Conservation (phyloP, 2,329 filamentous ascomycete species). For the Pyrenophora tritici-repentis region DNA sequence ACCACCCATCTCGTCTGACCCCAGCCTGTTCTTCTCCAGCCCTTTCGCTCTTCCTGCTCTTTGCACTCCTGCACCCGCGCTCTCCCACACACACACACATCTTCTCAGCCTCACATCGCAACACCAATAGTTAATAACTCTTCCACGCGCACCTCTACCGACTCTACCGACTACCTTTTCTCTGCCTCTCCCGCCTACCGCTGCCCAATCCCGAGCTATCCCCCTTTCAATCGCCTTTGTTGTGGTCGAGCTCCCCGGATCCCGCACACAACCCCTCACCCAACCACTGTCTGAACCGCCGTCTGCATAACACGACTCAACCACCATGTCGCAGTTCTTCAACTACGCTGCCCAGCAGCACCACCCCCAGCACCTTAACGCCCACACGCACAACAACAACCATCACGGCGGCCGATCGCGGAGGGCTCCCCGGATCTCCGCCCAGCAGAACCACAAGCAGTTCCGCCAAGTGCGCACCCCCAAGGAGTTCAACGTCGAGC, state of each 20-base stretch:
- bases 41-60: constrained; percentile 19
- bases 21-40: constrained; percentile 14
- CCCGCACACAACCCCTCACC: constrained; percentile 24
- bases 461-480: constrained; percentile 83
- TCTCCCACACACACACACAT: constrained; percentile 20
- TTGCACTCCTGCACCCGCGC: constrained; percentile 24
- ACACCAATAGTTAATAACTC: constrained; percentile 28
- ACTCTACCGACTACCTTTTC: constrained; percentile 14
- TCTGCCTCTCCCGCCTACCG: constrained; percentile 10
- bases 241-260: constrained; percentile 24
- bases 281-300: constrained; percentile 21
- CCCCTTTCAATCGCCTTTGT: constrained; percentile 36
- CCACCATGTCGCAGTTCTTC: constrained; percentile 55
- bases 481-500: constrained; percentile 78
- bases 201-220: constrained; percentile 10
- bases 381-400: constrained; percentile 64
- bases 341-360: constrained; percentile 56
- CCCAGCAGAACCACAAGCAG: constrained; percentile 86
- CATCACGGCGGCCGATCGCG: constrained; percentile 86
- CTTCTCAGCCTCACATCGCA: constrained; percentile 32
- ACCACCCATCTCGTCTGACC: constrained; percentile 16
- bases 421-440: constrained; percentile 77
- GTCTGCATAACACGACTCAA: constrained; percentile 20
- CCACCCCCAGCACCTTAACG: constrained; percentile 53
- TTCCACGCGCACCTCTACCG: constrained; percentile 10